Conservation (phyloP, 257 asterid genomes). For the Solanum arcanum region DNA sequence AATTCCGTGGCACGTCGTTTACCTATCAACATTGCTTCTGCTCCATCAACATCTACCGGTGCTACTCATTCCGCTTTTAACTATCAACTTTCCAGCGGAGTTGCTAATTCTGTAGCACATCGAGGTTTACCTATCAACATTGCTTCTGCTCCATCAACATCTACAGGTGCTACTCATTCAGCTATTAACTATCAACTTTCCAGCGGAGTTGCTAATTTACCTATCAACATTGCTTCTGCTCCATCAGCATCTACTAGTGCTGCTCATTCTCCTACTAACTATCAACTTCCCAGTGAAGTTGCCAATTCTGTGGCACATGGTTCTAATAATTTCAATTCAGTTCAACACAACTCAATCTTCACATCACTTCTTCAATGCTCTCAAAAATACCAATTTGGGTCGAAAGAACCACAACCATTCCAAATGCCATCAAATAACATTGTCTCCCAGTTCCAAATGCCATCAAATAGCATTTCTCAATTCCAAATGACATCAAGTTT, state of each 20-base stretch:
- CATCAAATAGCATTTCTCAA: not conserved
- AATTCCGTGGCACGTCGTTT: too few relatives aligned
- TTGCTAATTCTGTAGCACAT: too few relatives aligned
- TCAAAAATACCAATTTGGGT: slow-evolving; percentile 18
- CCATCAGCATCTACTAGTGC: not conserved
- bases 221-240: not conserved
- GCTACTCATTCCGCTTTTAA: too few relatives aligned
- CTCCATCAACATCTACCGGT: too few relatives aligned
- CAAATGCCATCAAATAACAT: slow-evolving; percentile 11
- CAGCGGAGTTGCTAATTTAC: too few relatives aligned
- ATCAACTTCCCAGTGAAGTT: not conserved
- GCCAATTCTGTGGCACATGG: not conserved
- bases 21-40: too few relatives aligned
- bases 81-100: too few relatives aligned
- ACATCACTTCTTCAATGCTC: slow-evolving; percentile 35
- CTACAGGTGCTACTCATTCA: too few relatives aligned
- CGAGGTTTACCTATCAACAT: too few relatives aligned
- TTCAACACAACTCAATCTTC: slow-evolving; percentile 24
- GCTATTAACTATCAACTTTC: too few relatives aligned
- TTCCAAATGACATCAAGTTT: not conserved
- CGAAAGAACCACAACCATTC: slow-evolving; percentile 13
- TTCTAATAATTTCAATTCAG: slow-evolving; percentile 19
- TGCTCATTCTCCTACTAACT: slow-evolving; percentile 4
- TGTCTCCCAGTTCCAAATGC: not conserved
- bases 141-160: too few relatives aligned